A percentile compares a stretch with the other conserved stretches of the same genome.
phyloP scores from a whole-genome alignment of 257 asterid species.

The Gentiana dahurica region DNA sequence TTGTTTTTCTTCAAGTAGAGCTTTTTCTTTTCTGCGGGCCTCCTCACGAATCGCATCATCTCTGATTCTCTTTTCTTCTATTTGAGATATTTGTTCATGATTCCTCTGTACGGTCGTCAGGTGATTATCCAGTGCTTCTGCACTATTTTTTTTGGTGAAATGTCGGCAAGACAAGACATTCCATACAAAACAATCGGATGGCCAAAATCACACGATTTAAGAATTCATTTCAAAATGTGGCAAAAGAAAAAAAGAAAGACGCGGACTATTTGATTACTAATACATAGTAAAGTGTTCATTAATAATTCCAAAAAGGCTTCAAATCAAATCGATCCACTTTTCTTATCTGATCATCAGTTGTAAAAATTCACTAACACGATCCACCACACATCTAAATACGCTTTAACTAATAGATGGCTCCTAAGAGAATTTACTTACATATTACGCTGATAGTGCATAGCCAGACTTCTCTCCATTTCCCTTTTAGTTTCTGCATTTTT shows the following conservation, averaged over 20 bases:
- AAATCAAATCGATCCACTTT: not conserved
- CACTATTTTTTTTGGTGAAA: constrained; percentile 35
- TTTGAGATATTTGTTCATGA: constrained; percentile 76
- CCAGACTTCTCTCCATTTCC: constrained; percentile 58
- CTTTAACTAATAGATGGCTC: too few relatives aligned
- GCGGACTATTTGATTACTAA: not conserved
- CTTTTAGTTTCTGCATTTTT: constrained; percentile 39
- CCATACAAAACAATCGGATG: not conserved
- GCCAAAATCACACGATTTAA: not conserved
- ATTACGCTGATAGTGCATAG: constrained; percentile 64
- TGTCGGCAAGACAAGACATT: constrained; percentile 6
- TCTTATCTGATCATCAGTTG: not conserved
- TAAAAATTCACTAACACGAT: too few relatives aligned
- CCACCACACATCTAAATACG: too few relatives aligned
- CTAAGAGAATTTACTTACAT: constrained; percentile 38
- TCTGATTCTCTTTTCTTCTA: constrained; percentile 80
- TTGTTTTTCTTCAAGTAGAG: constrained; percentile 53
- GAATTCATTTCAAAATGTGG: not conserved
- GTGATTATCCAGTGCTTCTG: constrained; percentile 91
- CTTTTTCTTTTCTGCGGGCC: constrained; percentile 69
- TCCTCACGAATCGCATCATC: constrained; percentile 92
- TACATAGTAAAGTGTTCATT: not conserved
- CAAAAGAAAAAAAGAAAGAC: not conserved
- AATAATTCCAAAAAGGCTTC: not conserved
- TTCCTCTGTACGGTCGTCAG: constrained; percentile 82